phyloP scores from a whole-genome alignment of 2,329 filamentous ascomycete species.

The Amauroascus verrucosus region DNA sequence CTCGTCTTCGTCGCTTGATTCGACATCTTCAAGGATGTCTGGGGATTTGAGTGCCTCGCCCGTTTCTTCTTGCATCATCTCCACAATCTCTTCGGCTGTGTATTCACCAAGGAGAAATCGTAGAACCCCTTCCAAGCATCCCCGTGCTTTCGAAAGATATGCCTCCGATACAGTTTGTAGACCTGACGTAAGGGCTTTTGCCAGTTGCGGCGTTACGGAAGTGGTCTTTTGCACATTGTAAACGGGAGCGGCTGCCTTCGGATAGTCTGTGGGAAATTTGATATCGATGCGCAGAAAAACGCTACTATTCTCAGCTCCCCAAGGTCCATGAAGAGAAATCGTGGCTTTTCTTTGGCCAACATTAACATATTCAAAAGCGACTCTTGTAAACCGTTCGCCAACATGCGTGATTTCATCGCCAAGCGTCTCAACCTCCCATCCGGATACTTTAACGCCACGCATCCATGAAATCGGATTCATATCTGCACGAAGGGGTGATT shows the following conservation, averaged over 20 bases:
- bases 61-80: slow-evolving; percentile 47
- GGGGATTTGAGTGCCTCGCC: slow-evolving; percentile 40
- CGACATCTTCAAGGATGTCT: slow-evolving; percentile 51
- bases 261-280: slow-evolving; percentile 49
- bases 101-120: slow-evolving; percentile 52
- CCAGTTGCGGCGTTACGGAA: slow-evolving; percentile 43
- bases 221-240: slow-evolving; percentile 50
- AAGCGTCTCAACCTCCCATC: slow-evolving; percentile 45
- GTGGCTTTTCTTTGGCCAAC: slow-evolving; percentile 44
- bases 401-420: slow-evolving; percentile 53
- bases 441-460: slow-evolving; percentile 52
- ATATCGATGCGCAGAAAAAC: slow-evolving; percentile 50
- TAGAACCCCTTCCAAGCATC: slow-evolving; percentile 52
- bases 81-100: slow-evolving; percentile 47
- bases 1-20: slow-evolving; percentile 76
- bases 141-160: slow-evolving; percentile 41
- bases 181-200: slow-evolving; percentile 42
- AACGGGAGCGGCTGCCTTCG: slow-evolving; percentile 39
- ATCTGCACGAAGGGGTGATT: slow-evolving; percentile 39
- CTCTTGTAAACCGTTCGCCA: slow-evolving; percentile 50
- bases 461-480: slow-evolving; percentile 55
- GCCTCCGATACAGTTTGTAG: slow-evolving; percentile 46
- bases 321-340: slow-evolving; percentile 51
- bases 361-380: slow-evolving; percentile 50
- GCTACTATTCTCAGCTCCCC: slow-evolving; percentile 44